Evolutionary conservation across 2,329 filamentous ascomycete species (phyloP).

Genomic region (Claviceps spartinae): DNA sequence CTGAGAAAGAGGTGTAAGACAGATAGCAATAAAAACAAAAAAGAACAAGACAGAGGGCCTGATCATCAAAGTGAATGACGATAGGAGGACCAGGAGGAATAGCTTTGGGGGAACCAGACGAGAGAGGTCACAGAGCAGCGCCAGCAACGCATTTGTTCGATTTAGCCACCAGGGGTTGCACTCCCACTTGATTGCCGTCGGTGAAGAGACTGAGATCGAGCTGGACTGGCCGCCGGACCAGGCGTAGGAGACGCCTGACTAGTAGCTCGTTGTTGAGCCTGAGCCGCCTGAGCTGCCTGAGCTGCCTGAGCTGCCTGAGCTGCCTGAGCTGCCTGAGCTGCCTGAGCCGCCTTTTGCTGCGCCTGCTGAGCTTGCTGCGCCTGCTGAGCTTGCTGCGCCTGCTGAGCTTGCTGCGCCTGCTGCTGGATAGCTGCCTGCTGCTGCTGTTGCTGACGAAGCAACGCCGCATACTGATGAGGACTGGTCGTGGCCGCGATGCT

Average conservation of each 20-base stretch:
- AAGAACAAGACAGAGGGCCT: background rate
- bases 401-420: conserved; percentile 17
- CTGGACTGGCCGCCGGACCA: conserved; percentile 9
- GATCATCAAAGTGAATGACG: background rate
- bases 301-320: conserved; percentile 9
- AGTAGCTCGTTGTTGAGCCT: conserved; percentile 18
- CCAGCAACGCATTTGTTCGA: background rate
- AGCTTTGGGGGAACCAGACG: background rate
- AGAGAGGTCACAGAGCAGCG: background rate
- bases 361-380: conserved; percentile 18
- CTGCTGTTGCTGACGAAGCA: conserved; percentile 44
- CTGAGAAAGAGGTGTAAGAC: no score
- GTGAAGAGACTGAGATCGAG: conserved; percentile 8
- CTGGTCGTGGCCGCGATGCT: conserved; percentile 34
- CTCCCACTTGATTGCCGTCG: conserved; percentile 26
- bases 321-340: conserved; percentile 13
- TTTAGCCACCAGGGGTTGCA: conserved; percentile 17
- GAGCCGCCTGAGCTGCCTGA: conserved; percentile 10
- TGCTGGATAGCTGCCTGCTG: conserved; percentile 22
- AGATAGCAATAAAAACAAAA: background rate
- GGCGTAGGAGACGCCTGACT: conserved; percentile 12
- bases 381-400: conserved; percentile 12
- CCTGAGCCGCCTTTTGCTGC: conserved; percentile 16
- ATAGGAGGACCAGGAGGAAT: background rate
- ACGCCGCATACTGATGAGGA: conserved; percentile 46